A percentile compares a stretch with the other conserved stretches of the same genome.
Conservation (phyloP, 2,329 filamentous ascomycete species). For the Fusarium sp. region DNA sequence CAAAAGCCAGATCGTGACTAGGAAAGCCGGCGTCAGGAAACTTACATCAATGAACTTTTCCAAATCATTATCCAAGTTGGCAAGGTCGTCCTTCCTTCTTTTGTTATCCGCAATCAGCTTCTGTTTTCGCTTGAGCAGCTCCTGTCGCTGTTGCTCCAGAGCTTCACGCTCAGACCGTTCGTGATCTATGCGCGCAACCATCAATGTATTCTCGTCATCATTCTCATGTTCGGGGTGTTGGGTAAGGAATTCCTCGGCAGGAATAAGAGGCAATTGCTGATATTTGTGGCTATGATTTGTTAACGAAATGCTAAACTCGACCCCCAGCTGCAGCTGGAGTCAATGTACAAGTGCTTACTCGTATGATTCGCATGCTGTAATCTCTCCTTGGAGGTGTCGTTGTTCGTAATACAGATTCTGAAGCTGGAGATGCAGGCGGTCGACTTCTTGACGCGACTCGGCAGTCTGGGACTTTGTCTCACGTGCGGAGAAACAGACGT, state of each 20-base stretch:
- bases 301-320: background rate
- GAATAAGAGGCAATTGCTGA: conserved; percentile 83
- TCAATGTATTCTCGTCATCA: conserved; percentile 80
- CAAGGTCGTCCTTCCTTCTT: conserved; percentile 91
- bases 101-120: conserved; percentile 79
- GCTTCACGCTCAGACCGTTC: conserved; percentile 86
- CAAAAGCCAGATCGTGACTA: background rate
- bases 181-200: conserved; percentile 90
- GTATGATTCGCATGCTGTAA: conserved; percentile 87
- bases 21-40: conserved; percentile 13
- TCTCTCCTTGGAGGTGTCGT: conserved; percentile 88
- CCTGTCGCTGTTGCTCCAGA: conserved; percentile 84
- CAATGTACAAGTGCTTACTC: conserved; percentile 68
- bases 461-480: conserved; percentile 88
- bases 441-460: conserved; percentile 89
- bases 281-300: conserved; percentile 78
- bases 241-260: conserved; percentile 81
- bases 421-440: conserved; percentile 88
- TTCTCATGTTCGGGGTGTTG: conserved; percentile 78
- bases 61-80: conserved; percentile 88
- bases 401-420: conserved; percentile 98
- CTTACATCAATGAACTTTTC: conserved; percentile 92
- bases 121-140: conserved; percentile 72
- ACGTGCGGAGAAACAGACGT: conserved; percentile 81
- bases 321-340: background rate